Base-by-base conservation (phyloP, 169 alveolate genomes). In the Sarcocystis neurona region DNA sequence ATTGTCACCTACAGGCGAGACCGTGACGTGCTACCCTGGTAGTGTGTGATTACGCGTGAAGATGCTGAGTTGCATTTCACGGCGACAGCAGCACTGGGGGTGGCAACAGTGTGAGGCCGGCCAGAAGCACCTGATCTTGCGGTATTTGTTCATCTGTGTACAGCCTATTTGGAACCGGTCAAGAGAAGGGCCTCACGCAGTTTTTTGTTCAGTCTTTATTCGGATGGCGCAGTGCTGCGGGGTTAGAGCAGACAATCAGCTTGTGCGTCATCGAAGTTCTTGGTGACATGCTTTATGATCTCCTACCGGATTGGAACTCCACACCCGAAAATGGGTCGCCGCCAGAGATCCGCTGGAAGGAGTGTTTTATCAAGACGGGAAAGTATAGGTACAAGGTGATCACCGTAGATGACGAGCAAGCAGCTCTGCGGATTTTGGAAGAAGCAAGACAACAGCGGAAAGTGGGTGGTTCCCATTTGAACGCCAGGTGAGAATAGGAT, bases 131-230 rank as follows among this genome's bases (percentile, higher is more conserved):
- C n/a, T n/a, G n/a, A n/a, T n/a, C n/a, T n/a, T n/a, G n/a, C n/a
- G n/a, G n/a, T n/a, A n/a, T n/a, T n/a, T n/a, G 60, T 48, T 41
- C 10, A 27, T 80, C 34, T 79, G 78, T 41, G 43, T 48, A 37
- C 80, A 84, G 89, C 68, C 18, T 85, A 23, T 85, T 85, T 72
- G 90, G 90, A 12, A 63, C 80, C 32, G 87, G 30, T 2, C 20
- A 23, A 12, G 90, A 85, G 47, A 20, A 30, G 48, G 90, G 90
- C 12, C 46, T 85, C 34, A 23, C 66, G 39, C 90, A 85, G 43
- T 60, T 30, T n/a, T 85, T 85, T 70, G 66, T 85, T 8, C 74
- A 46, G 30, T 37, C 47, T 39, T 50, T 85, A 6, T 85, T 85
- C 84, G 53, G 50, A 27, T 23, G 50, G 15, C 15, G 70, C 0